A percentile compares a stretch with the other conserved stretches of the same genome.
Evolutionary conservation across 306 rosid species (phyloP).

Genomic region (Fragaria vesca): DNA sequence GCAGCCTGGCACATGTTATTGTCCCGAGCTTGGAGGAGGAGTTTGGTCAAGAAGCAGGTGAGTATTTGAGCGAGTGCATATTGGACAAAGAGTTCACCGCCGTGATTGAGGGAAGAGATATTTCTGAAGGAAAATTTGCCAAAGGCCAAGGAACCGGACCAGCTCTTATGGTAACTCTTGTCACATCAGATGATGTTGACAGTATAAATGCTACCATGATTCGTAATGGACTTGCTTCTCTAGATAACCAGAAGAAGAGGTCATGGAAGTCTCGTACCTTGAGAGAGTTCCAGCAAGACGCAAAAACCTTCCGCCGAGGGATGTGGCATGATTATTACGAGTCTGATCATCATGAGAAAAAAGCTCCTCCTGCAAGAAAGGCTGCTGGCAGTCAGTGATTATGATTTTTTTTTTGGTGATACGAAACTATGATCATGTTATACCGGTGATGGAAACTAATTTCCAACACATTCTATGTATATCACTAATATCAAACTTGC

Average conservation of each 20-base stretch:
- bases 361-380: not conserved
- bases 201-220: slow-evolving; percentile 36
- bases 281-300: slow-evolving; percentile 58
- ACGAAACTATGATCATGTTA: not conserved
- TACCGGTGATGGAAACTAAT: not conserved
- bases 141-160: slow-evolving; percentile 90
- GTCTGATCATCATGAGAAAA: not conserved
- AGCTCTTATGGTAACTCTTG: slow-evolving; percentile 62
- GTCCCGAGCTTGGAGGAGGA: slow-evolving; percentile 87
- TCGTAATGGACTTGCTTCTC: slow-evolving; percentile 88
- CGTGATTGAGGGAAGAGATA: slow-evolving; percentile 80
- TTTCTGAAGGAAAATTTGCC: slow-evolving; percentile 71
- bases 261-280: slow-evolving; percentile 25
- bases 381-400: not conserved
- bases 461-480: not conserved
- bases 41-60: slow-evolving; percentile 92
- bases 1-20: slow-evolving; percentile 86
- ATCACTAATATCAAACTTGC: not conserved
- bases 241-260: slow-evolving; percentile 49
- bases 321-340: slow-evolving; percentile 93
- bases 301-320: slow-evolving; percentile 63
- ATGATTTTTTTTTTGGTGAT: not conserved
- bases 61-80: slow-evolving; percentile 67
- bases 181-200: slow-evolving; percentile 76
- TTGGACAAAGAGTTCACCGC: slow-evolving; percentile 75